Base-by-base conservation (phyloP, 2,329 filamentous ascomycete species). In the Cladosporium oxysporum region DNA sequence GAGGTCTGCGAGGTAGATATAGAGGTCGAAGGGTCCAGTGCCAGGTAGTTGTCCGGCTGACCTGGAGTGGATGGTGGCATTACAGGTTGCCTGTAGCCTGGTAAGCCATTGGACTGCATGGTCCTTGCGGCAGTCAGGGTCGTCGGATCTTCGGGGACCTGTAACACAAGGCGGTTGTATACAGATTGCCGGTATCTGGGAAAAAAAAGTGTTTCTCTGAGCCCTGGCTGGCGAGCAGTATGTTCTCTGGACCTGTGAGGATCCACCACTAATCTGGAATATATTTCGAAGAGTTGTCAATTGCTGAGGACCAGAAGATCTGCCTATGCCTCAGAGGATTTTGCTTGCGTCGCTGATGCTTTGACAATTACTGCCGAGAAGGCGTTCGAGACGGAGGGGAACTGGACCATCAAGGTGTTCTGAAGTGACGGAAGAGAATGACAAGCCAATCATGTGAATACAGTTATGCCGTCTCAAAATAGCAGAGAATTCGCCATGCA, bases 121-220 rank as follows among this genome's bases (percentile, higher is more conserved):
- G 61, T 57, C 61, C 61, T 63, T 63, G 61, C 61, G 61, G 61
- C 33, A 44, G 28, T 47, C 61, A 63, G 61, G 61, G 50, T 63
- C 61, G 61, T 63, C 61, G 50, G 61, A 37, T 63, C 33, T 16
- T 26, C 61, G 49, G 61, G 12, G 37, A 26, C 14, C 18, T n/a
- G 50, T 63, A 35, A 35, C 61, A 63, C 50, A 44, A 63, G 61
- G 50, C n/a, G 18, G 33, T 63, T 35, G 49, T 52, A 52, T 52
- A 52, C 23, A 47, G 23, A 29, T 52, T 29, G 49, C 49, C 49
- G 49, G 10, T 47, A 47, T 47, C 41, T 29, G 33, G 41, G 49
- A 47, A 60, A 50, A 60, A 21, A 60, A 60, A 14, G 28, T 60
- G 49, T 29, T 53, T 53, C 23, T 28, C 49, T 29, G 49, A 47